These are phyloP conservation scores for Suillus clintonianus DNA, from an alignment of 768 basidiomycete species.

Conservation along the genomic window DNA sequence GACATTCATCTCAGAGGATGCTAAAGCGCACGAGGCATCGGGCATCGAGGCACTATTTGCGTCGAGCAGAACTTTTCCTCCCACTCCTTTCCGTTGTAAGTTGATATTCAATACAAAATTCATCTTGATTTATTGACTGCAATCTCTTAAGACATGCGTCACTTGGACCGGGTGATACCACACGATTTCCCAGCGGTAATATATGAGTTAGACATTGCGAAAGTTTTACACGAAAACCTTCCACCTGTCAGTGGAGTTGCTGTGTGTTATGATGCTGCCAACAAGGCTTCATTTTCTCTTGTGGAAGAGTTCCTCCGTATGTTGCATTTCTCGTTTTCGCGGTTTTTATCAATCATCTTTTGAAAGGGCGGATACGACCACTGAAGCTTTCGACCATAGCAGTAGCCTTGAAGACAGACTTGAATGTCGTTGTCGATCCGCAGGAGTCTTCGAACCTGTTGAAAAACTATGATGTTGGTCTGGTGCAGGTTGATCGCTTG, in stretches of 20 bases:
- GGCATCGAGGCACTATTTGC: slow-evolving; percentile 39
- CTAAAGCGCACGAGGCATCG: slow-evolving; percentile 59
- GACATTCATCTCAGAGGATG: slow-evolving; percentile 73
- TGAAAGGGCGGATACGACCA: slow-evolving; percentile 56
- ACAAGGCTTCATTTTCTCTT: slow-evolving; percentile 60
- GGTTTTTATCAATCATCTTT: slow-evolving; percentile 13
- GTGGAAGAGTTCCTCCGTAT: slow-evolving; percentile 72
- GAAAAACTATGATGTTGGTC: slow-evolving; percentile 67
- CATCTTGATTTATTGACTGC: slow-evolving; percentile 23
- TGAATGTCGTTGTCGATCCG: slow-evolving; percentile 60
- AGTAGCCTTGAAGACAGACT: slow-evolving; percentile 86
- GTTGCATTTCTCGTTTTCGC: slow-evolving; percentile 31
- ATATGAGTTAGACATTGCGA: slow-evolving; percentile 55
- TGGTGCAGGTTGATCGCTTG: slow-evolving; percentile 70
- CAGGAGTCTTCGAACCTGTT: slow-evolving; percentile 51
- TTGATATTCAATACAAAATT: neutral
- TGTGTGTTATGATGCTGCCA: slow-evolving; percentile 82
- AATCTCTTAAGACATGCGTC: slow-evolving; percentile 35
- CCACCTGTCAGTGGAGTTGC: slow-evolving; percentile 78
- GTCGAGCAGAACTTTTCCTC: slow-evolving; percentile 29
- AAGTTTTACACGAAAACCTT: slow-evolving; percentile 44
- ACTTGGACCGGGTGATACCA: slow-evolving; percentile 33
- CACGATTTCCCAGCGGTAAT: slow-evolving; percentile 49
- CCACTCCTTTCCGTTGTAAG: slow-evolving; percentile 45
- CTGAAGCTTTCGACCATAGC: slow-evolving; percentile 68